These are phyloP conservation scores for Colletotrichum lupini DNA, from an alignment of 2,329 filamentous ascomycete species.

Conservation along the genomic window DNA sequence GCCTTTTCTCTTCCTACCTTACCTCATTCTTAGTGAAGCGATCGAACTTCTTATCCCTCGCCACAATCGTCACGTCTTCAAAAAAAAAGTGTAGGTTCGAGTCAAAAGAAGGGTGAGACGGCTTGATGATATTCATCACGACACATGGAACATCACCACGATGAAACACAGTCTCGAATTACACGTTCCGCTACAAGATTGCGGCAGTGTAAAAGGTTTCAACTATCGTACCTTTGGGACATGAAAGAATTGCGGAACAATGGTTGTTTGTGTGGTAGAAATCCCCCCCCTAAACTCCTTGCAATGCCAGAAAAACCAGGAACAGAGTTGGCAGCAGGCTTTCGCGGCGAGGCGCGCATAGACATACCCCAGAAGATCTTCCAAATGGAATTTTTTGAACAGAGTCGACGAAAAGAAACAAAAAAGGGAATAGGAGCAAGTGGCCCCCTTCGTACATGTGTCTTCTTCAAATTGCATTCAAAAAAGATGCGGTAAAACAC, in stretches of 20 bases:
- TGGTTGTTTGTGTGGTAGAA: not conserved
- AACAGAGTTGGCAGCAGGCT: not conserved
- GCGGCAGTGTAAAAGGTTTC: too few species aligned
- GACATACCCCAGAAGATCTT: not conserved
- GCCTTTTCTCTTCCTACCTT: not conserved
- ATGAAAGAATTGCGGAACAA: not conserved
- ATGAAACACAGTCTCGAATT: too few species aligned
- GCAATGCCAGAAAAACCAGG: slow-evolving; percentile 19
- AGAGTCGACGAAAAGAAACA: too few species aligned
- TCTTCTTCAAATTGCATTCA: not conserved
- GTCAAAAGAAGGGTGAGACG: too few species aligned
- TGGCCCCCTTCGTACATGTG: not conserved
- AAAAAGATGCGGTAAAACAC: not conserved
- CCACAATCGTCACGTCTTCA: too few species aligned
- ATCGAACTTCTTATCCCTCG: not conserved
- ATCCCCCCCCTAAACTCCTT: slow-evolving; percentile 24
- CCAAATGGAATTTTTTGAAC: not conserved
- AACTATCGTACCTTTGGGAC: too few species aligned
- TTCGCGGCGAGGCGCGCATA: not conserved
- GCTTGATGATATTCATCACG: too few species aligned
- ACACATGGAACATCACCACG: too few species aligned
- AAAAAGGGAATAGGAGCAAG: not conserved
- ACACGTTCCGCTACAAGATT: not conserved
- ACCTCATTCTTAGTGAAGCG: slow-evolving; percentile 6
- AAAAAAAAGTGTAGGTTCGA: too few species aligned